Evolutionary conservation across 371 early-diverging fungal species (phyloP), one percentile per base, ranked within the genome.

Genomic region (Blakeslea trispora): DNA sequence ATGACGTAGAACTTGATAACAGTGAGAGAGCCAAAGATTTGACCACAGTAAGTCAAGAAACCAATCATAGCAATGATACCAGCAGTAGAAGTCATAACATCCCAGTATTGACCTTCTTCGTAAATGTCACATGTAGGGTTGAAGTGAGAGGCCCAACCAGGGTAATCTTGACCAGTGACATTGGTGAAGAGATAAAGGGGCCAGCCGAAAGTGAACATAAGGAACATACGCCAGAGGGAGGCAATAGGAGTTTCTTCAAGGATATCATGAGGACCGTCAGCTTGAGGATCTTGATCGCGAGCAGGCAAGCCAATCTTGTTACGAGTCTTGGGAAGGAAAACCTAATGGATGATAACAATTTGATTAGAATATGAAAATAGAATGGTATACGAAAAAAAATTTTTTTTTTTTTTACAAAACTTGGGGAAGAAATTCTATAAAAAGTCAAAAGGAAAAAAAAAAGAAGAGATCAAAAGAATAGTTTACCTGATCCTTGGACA

Each of bases 131-230:
- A 76, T 39, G 58, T 58, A 15, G 94, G 88, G 74, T 86, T 81
- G 73, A 92, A 93, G 72, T 95, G 95, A 53, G 91, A 91, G 7
- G 90, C 80, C 81, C 91, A 92, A 11, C 69, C 75, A 53, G 77
- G 74, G 69, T 86, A 89, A 53, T 77, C 55, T 65, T 90, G 91
- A 10, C 91, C 91, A 18, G 90, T 84, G 13, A 71, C 80, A 64
- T 93, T 93, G 56, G 75, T 59, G 54, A 85, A 64, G 45, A 95
- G 68, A 62, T 95, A 95, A 32, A 84, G 63, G 18, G 92, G 94
- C 95, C 95, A 95, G 18, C 95, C 95, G 45, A 92, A 71, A 15
- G 82, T 31, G 53, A 90, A 81, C 83, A 89, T 87, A 14, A 69
- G 51, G 18, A 88, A 52, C 55, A 91, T 77, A 60, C 72, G 71